phyloP scores from a whole-genome alignment of 345 rosid species.

The Moricandia moricandioides region DNA sequence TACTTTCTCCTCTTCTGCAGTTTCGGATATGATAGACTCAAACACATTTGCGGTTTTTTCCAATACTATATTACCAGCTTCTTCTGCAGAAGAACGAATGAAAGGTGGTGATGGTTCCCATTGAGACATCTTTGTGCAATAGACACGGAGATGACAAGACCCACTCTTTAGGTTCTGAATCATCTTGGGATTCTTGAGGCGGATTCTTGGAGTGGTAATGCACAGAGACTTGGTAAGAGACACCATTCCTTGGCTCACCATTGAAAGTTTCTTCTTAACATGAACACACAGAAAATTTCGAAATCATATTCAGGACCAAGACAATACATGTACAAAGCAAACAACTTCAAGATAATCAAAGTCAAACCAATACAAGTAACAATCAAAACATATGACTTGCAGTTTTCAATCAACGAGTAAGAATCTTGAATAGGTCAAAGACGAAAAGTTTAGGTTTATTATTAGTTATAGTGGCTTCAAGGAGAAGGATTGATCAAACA shows the following conservation, averaged over 20 bases:
- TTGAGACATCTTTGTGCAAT: constrained; percentile 54
- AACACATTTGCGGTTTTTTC: constrained; percentile 52
- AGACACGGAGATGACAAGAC: constrained; percentile 33
- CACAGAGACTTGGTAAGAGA: constrained; percentile 43
- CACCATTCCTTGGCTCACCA: constrained; percentile 50
- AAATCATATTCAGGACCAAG: constrained; percentile 3
- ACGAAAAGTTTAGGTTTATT: neutral
- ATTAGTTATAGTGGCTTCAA: neutral
- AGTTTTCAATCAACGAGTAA: neutral
- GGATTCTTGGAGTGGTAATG: constrained; percentile 25
- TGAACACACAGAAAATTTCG: neutral
- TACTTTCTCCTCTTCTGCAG: constrained; percentile 34
- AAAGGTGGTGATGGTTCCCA: constrained; percentile 68
- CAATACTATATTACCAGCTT: constrained; percentile 42
- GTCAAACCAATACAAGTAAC: neutral
- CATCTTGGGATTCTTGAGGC: constrained; percentile 34
- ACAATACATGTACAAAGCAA: constrained; percentile 1
- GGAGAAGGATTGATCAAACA: neutral
- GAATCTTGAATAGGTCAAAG: constrained; percentile 1
- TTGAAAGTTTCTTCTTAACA: constrained; percentile 21
- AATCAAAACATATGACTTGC: neutral
- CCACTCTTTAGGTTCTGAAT: constrained; percentile 28
- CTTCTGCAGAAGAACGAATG: constrained; percentile 46
- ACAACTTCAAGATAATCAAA: neutral
- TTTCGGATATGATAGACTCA: constrained; percentile 51